phyloP scores from a whole-genome alignment of 768 basidiomycete genomes.

The Boletales sp. region DNA sequence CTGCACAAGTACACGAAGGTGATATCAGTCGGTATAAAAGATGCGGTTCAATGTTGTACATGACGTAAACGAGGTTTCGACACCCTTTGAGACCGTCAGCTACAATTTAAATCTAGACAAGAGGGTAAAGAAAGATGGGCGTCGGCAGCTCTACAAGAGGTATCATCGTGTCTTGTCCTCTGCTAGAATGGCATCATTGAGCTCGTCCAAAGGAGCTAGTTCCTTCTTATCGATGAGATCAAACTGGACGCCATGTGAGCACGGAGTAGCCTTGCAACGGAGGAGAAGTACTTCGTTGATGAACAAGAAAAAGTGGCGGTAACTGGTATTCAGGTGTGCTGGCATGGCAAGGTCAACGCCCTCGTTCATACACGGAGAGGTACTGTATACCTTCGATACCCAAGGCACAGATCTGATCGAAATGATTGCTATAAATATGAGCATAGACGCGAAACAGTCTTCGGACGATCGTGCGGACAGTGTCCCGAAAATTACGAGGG shows the following conservation, averaged over 20 bases:
- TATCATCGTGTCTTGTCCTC: slow-evolving; percentile 43
- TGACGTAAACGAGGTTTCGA: no score
- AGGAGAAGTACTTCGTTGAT: slow-evolving; percentile 77
- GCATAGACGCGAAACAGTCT: slow-evolving; percentile 96
- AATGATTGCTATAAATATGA: slow-evolving; percentile 98
- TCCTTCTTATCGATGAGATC: slow-evolving; percentile 97
- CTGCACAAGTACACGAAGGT: slow-evolving; percentile 9
- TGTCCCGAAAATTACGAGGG: slow-evolving; percentile 84
- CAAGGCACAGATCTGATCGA: slow-evolving; percentile 96
- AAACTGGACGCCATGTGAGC: slow-evolving; percentile 50
- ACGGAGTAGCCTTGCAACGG: not conserved
- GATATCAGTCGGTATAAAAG: slow-evolving; percentile 9
- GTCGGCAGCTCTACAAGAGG: not conserved
- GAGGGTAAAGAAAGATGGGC: not conserved
- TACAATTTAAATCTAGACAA: not conserved
- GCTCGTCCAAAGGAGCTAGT: slow-evolving; percentile 88
- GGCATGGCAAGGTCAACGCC: slow-evolving; percentile 1
- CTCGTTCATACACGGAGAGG: not conserved
- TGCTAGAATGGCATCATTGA: slow-evolving; percentile 85
- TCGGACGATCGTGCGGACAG: slow-evolving; percentile 87
- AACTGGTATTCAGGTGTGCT: slow-evolving; percentile 99
- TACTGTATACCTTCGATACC: slow-evolving; percentile 84
- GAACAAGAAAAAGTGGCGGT: slow-evolving; percentile 97
- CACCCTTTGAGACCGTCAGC: not conserved
- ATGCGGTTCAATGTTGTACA: no score